Evolutionary conservation across 495 filamentous ascomycete genomes (phyloP), one percentile per base, ranked within the genome.

Genomic region (Hypoxylon cercidicola): DNA sequence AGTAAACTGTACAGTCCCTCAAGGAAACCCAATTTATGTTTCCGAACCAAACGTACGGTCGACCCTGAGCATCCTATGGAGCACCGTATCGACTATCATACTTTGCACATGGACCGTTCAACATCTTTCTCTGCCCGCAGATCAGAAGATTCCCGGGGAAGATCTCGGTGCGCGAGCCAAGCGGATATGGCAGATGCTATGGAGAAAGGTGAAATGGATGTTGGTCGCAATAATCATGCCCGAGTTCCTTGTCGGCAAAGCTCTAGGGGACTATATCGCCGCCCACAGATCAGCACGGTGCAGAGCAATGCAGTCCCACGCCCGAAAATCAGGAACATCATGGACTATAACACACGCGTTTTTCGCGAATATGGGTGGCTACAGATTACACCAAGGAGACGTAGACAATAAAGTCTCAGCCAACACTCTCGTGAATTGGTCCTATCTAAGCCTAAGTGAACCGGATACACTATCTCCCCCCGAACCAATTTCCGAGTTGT

Each of bases 201-300:
- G n/a, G 39, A 41, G 39, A 41, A 41, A 41, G 39, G 1, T 41
- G 39, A 41, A 41, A 41, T 41, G 39, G 39, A 41, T 41, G 39
- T 6, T 41, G 5, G 39, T 16, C 39, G 12, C 39, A 6, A 8
- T 41, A 15, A 41, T 41, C 39, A 4, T n/a, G n/a, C 39, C 39
- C 12, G 39, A 41, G n/a, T 15, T 41, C 5, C 8, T 41, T 3
- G 39, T 41, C n/a, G n/a, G 39, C 5, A 41, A 41, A 41, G 39
- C 39, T 41, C 5, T 41, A n/a, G 39, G 39, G 8, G 39, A 41
- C 13, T 41, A 3, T 8, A 8, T 41, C 15, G 39, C 39, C n/a
- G 39, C 39, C 3, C 16, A 41, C n/a, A 41, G n/a, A 16, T 41
- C 39, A 16, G 13, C 39, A 13, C 39, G n/a, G 16, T 41, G 39